Base-by-base conservation (phyloP, 192 early-diverging fungal species). In the Globomyces pollinis-pini region DNA sequence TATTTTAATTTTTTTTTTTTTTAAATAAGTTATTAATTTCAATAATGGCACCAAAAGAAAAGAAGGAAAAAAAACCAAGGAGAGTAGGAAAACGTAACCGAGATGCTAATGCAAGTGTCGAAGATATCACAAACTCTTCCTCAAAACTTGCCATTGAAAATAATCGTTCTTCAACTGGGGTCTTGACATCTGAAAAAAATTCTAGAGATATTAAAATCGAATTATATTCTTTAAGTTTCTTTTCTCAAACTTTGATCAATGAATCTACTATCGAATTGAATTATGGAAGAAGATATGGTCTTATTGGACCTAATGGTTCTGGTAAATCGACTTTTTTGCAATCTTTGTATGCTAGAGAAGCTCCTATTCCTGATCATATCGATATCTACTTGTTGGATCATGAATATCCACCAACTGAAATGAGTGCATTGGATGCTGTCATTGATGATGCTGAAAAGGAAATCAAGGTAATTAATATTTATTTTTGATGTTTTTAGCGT, bases 181-280 rank as follows among this genome's bases (percentile, higher is more conserved):
- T 97, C 9, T 78, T 94, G 32, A 88, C 90, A 5, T 93, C 92
- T 4, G 86, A 92, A 65, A 83, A 81, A 63, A 80, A 84, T 63
- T 90, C 90, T n/a, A 78, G 93, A 56, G 96, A 99, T 80, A 85
- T 96, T 13, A 29, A 79, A 62, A 90, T 98, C 52, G 93, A 97
- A 69, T 86, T 83, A 13, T 97, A 86, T 83, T 88, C 90, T 26
- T 86, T 99, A 57, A 86, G 85, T 39, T 97, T 87, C 79, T 90
- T 89, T 74, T 94, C 93, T 29, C 90, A 95, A 71, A 84, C 88
- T 62, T 83, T 99, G 49, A 88, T 99, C 66, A 81, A 88, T 52
- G 95, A 98, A 69, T 85, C 93, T 34, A 86, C 84, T 36, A 85
- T 99, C 45, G 94, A 97, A 77, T 84, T 99, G 70, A 99, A 99